A percentile compares a stretch with the other conserved stretches of the same genome.
Evolutionary conservation across 2,329 filamentous ascomycete species (phyloP).

Genomic region (Penicillium sp.): DNA sequence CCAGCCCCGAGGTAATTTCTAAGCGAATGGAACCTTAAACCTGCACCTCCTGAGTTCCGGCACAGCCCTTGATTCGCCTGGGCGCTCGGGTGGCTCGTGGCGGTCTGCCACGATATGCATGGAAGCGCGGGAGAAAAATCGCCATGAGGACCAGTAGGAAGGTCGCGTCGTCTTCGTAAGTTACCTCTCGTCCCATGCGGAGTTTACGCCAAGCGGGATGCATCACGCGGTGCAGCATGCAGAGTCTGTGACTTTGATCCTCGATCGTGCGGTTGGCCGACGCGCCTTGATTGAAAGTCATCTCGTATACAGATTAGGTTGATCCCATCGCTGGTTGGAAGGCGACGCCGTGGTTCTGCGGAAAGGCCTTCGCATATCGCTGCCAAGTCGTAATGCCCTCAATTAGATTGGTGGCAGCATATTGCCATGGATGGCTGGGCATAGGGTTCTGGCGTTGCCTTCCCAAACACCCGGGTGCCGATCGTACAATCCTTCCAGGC

Average conservation of each 20-base stretch:
- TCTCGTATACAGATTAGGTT: not conserved
- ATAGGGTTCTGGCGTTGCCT: not conserved
- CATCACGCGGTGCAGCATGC: not conserved
- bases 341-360: not conserved
- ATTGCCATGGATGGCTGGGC: not conserved
- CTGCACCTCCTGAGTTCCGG: not conserved
- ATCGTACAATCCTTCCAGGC: not conserved
- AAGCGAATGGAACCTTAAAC: constrained; percentile 8
- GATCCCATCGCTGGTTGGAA: not conserved
- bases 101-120: constrained; percentile 28
- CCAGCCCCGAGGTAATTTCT: constrained; percentile 4
- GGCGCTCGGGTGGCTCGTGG: constrained; percentile 13
- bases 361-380: not conserved
- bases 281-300: not conserved
- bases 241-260: not conserved
- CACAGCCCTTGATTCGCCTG: constrained; percentile 3
- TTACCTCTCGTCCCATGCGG: not conserved
- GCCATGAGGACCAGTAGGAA: not conserved
- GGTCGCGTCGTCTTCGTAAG: not conserved
- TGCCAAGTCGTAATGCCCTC: not conserved
- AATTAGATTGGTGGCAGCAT: not conserved
- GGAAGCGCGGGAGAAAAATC: constrained; percentile 32
- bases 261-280: not conserved
- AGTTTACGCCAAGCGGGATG: not conserved
- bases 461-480: not conserved